Percentiles rank a stretch among this genome's conserved stretches.
These are phyloP conservation scores for Podospora australis DNA, from an alignment of 495 filamentous ascomycete species.

Conservation along the genomic window DNA sequence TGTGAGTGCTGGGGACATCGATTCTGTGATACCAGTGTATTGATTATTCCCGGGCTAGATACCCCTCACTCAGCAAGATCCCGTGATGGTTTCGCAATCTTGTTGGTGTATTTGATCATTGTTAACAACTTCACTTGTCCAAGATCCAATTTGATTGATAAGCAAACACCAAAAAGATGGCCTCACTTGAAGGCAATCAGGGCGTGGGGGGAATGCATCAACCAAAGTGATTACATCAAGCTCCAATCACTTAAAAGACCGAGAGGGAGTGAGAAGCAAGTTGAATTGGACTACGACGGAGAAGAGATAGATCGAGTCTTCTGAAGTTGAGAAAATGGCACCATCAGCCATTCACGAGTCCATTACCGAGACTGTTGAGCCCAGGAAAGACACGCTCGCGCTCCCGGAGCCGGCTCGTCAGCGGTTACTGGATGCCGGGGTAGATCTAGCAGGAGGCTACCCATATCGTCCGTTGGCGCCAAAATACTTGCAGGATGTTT, in stretches of 20 bases:
- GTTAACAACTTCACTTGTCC: conserved; percentile 7
- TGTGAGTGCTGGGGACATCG: neutral
- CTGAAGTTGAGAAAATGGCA: conserved; percentile 36
- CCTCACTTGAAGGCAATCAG: neutral
- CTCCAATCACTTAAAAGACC: too few species aligned
- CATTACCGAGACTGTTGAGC: conserved; percentile 54
- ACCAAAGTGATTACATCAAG: too few species aligned
- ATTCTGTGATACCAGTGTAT: neutral
- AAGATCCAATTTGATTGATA: conserved; percentile 9
- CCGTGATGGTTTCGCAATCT: conserved; percentile 9
- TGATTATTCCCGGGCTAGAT: neutral
- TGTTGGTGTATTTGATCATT: conserved; percentile 11
- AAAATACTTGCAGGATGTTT: conserved; percentile 60
- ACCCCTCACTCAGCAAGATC: neutral
- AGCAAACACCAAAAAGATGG: neutral
- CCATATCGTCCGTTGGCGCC: conserved; percentile 60
- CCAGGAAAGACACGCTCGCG: conserved; percentile 54
- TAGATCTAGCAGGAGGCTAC: conserved; percentile 60
- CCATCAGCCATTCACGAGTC: conserved; percentile 49
- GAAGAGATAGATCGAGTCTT: too few species aligned
- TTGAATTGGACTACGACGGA: too few species aligned
- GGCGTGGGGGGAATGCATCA: too few species aligned
- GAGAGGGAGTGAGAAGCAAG: too few species aligned
- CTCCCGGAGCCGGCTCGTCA: conserved; percentile 48
- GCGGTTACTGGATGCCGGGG: conserved; percentile 56